Percentiles rank a stretch among this genome's conserved stretches.
phyloP scores from a whole-genome alignment of 441 rosid species.

The Aleurites moluccanus region DNA sequence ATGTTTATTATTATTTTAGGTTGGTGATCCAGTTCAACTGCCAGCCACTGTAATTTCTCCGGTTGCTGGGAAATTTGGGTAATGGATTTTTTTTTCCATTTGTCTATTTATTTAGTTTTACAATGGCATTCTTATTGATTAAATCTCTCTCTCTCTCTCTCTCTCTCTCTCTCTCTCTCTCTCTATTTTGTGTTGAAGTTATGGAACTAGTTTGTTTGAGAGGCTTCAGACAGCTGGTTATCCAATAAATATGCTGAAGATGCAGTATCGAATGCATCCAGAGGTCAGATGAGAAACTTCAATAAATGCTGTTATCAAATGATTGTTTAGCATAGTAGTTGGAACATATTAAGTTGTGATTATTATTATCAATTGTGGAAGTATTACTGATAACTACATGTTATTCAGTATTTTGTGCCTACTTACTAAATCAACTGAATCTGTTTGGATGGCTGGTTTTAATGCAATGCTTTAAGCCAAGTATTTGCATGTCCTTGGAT shows the following conservation, averaged over 20 bases:
- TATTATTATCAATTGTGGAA: not conserved
- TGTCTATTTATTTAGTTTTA: not conserved
- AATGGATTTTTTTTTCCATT: slow-evolving; percentile 13
- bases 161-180: not conserved
- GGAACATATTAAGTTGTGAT: not conserved
- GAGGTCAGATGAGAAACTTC: slow-evolving; percentile 52
- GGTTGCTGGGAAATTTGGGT: slow-evolving; percentile 75
- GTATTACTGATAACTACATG: not conserved
- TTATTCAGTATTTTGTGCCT: not conserved
- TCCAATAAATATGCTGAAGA: slow-evolving; percentile 91
- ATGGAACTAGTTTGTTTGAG: slow-evolving; percentile 89
- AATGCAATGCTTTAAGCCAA: not conserved
- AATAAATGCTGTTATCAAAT: not conserved
- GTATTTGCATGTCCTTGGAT: not conserved
- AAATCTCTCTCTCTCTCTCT: not conserved
- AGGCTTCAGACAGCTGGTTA: slow-evolving; percentile 96
- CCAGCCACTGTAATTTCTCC: slow-evolving; percentile 97
- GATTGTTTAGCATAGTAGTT: not conserved
- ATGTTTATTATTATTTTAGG: slow-evolving; percentile 41
- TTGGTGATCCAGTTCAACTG: slow-evolving; percentile 93
- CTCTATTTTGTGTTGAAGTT: slow-evolving; percentile 42
- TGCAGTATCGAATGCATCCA: slow-evolving; percentile 97
- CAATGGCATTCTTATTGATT: not conserved
- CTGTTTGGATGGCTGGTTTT: not conserved
- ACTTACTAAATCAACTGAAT: not conserved